Conservation (phyloP, 371 early-diverging fungal species). For the Syncephalastrum monosporum region DNA sequence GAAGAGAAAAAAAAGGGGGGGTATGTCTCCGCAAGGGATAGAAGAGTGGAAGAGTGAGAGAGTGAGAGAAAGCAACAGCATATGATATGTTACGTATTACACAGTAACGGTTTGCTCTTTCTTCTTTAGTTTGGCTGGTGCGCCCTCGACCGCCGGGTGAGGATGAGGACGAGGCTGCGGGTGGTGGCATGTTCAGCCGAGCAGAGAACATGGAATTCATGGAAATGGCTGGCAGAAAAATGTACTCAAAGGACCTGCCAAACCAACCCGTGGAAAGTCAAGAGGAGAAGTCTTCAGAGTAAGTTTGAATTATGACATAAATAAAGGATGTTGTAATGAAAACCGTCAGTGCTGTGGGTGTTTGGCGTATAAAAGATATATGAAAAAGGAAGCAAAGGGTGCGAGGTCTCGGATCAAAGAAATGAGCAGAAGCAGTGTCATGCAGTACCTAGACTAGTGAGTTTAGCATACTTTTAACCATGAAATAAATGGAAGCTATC, state of each 20-base stretch:
- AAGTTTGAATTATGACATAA: not conserved
- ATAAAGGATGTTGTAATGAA: constrained; percentile 3
- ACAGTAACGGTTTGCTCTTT: not conserved
- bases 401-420: constrained; percentile 7
- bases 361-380: not conserved
- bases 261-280: constrained; percentile 5
- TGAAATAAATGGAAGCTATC: too few relatives aligned
- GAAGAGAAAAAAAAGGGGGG: too few relatives aligned
- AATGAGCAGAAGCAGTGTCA: not conserved
- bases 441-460: too few relatives aligned
- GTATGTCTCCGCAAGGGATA: too few relatives aligned
- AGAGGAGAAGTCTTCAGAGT: not conserved
- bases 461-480: too few relatives aligned
- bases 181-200: constrained; percentile 64
- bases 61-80: too few relatives aligned
- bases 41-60: too few relatives aligned
- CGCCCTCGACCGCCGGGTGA: constrained; percentile 42
- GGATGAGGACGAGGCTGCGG: constrained; percentile 56
- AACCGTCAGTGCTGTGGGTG: not conserved
- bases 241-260: constrained; percentile 71
- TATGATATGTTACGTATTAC: not conserved
- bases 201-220: constrained; percentile 77
- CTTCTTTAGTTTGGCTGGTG: constrained; percentile 65
- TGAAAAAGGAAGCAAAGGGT: not conserved
- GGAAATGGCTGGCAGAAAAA: constrained; percentile 83